These are phyloP conservation scores for Termitomyces sp. DNA, from an alignment of 768 basidiomycete genomes.

Conservation along the genomic window DNA sequence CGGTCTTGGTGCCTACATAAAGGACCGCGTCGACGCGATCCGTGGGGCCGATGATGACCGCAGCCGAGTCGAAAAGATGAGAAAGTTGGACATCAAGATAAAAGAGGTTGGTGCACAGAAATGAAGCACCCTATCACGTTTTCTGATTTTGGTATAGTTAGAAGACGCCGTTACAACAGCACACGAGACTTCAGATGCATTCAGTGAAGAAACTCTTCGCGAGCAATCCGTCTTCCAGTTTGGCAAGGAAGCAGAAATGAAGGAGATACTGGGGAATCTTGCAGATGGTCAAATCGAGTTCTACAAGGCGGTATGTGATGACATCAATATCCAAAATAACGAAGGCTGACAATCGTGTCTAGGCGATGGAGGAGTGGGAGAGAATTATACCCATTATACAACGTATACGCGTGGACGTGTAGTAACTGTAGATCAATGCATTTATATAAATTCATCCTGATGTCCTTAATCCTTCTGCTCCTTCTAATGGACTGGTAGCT, in stretches of 20 bases:
- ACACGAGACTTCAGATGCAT: slow-evolving; percentile 93
- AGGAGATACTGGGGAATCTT: slow-evolving; percentile 83
- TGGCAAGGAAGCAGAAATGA: slow-evolving; percentile 94
- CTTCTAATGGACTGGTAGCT: background rate
- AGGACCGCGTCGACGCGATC: slow-evolving; percentile 88
- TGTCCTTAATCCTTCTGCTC: background rate
- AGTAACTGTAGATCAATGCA: slow-evolving; percentile 19
- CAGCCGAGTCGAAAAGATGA: slow-evolving; percentile 89
- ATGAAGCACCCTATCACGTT: background rate
- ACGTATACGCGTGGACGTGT: slow-evolving; percentile 90
- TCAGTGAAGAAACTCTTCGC: slow-evolving; percentile 89
- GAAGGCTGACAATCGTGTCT: slow-evolving; percentile 1
- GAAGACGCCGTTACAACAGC: slow-evolving; percentile 95
- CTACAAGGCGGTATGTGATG: slow-evolving; percentile 60
- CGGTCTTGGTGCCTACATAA: slow-evolving; percentile 83
- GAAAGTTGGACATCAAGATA: slow-evolving; percentile 88
- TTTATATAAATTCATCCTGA: slow-evolving; percentile 2
- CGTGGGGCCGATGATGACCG: slow-evolving; percentile 92
- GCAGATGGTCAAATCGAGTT: slow-evolving; percentile 96
- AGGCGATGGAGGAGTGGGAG: slow-evolving; percentile 98
- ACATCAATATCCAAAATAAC: slow-evolving; percentile 22
- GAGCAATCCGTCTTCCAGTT: slow-evolving; percentile 90
- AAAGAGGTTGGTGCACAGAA: slow-evolving; percentile 66
- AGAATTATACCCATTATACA: slow-evolving; percentile 90
- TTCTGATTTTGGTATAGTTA: slow-evolving; percentile 43